Percentiles rank a stretch among this genome's conserved stretches.
These are phyloP conservation scores for Perkinsus marinus DNA, from an alignment of 169 alveolate genomes.

Conservation along the genomic window DNA sequence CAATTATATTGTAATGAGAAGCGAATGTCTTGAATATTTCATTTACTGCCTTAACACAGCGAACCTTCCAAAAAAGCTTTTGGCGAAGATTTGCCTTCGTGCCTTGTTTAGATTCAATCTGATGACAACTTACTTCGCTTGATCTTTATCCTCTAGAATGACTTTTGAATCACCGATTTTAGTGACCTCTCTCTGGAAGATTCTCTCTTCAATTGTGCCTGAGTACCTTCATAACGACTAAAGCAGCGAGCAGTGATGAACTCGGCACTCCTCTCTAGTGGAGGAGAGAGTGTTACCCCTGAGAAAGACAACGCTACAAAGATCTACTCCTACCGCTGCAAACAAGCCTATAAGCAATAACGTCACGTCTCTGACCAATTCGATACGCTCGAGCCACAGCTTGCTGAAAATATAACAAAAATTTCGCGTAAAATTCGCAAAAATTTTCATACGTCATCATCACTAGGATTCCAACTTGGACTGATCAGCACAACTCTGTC, in stretches of 20 bases:
- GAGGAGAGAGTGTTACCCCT: too few species aligned
- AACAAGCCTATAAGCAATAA: conserved; percentile 40
- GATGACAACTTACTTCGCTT: not conserved
- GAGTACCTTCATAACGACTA: not conserved
- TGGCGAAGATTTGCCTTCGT: too few species aligned
- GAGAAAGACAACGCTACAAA: too few species aligned
- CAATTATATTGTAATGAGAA: too few species aligned
- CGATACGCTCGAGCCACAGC: conserved; percentile 62
- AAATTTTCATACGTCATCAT: conserved; percentile 27
- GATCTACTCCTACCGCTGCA: not conserved
- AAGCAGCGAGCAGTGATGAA: too few species aligned
- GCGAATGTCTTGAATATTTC: too few species aligned
- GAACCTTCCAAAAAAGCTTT: too few species aligned
- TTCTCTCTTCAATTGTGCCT: not conserved
- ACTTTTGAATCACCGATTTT: not conserved
- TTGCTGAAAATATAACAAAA: conserved; percentile 12
- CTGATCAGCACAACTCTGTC: conserved; percentile 53
- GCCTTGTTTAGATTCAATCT: not conserved
- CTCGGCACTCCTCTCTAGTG: too few species aligned
- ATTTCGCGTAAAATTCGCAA: not conserved
- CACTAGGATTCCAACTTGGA: conserved; percentile 68
- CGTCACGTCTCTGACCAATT: conserved; percentile 59
- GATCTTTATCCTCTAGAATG: not conserved
- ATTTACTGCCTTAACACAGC: too few species aligned
- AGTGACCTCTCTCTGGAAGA: not conserved